These are phyloP conservation scores for Suillus discolor DNA, from an alignment of 768 basidiomycete species.

Conservation along the genomic window DNA sequence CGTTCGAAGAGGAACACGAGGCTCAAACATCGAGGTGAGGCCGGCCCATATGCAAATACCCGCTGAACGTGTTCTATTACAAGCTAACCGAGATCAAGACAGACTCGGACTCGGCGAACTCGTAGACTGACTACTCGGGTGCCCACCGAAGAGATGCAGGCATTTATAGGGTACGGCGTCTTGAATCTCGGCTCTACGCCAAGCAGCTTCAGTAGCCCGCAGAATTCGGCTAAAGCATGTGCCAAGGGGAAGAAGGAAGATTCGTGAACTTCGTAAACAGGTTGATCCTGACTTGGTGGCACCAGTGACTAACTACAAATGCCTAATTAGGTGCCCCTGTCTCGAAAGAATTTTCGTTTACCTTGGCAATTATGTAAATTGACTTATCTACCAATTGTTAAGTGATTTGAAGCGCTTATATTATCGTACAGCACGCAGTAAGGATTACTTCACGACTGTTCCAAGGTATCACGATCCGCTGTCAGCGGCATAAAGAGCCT, in stretches of 20 bases:
- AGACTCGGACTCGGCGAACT: background rate
- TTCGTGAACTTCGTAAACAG: background rate
- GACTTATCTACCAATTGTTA: too few relatives aligned
- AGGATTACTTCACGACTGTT: background rate
- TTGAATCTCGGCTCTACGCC: background rate
- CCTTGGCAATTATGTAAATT: background rate
- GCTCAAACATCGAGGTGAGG: background rate
- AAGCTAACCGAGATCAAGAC: background rate
- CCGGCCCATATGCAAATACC: background rate
- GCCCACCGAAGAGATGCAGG: background rate
- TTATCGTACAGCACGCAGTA: too few relatives aligned
- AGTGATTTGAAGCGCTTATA: too few relatives aligned
- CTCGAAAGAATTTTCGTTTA: too few relatives aligned
- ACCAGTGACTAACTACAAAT: background rate
- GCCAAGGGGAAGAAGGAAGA: background rate
- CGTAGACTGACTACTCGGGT: background rate
- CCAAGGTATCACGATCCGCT: background rate
- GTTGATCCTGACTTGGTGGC: background rate
- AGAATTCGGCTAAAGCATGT: background rate
- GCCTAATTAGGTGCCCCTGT: background rate
- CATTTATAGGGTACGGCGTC: too few relatives aligned
- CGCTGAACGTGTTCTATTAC: slow-evolving; percentile 4
- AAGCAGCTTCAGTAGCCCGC: background rate
- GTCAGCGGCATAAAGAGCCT: too few relatives aligned
- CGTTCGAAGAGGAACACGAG: slow-evolving; percentile 1